These are phyloP conservation scores for Alternaria novae-zelandiae DNA, from an alignment of 2,329 filamentous ascomycete genomes.

Conservation along the genomic window DNA sequence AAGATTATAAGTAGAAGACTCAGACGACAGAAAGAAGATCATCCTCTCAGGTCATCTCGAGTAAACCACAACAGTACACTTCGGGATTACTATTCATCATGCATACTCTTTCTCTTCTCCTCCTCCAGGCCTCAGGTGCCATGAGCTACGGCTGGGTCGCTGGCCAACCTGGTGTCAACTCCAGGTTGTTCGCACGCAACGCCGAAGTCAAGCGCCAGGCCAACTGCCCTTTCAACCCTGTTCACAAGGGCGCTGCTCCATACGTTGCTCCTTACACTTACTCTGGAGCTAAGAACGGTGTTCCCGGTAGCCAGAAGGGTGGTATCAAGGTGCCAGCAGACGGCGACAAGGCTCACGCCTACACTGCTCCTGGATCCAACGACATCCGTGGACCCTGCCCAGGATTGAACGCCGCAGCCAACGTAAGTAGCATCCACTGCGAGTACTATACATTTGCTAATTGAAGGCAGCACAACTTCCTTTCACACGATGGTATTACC, in stretches of 20 bases:
- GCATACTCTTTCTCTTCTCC: conserved; percentile 22
- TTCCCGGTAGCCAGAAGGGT: conserved; percentile 50
- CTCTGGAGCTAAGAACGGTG: conserved; percentile 52
- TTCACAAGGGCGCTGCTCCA: conserved; percentile 30
- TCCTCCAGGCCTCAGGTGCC: conserved; percentile 22
- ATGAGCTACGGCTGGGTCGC: conserved; percentile 29
- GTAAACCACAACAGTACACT: neutral
- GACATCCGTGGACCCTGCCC: conserved; percentile 48
- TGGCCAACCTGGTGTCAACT: conserved; percentile 25
- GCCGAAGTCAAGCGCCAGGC: conserved; percentile 19
- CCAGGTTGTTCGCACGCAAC: conserved; percentile 17
- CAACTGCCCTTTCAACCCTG: conserved; percentile 30
- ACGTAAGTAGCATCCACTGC: conserved; percentile 20
- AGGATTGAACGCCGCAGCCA: conserved; percentile 52
- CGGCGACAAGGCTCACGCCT: conserved; percentile 45
- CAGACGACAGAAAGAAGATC: neutral
- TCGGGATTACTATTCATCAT: conserved; percentile 10
- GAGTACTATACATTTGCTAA: neutral
- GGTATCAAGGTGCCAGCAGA: conserved; percentile 54
- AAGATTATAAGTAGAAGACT: neutral
- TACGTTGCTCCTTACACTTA: conserved; percentile 44
- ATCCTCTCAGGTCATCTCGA: neutral
- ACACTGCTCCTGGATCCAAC: conserved; percentile 23
- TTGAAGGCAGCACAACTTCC: conserved; percentile 38
- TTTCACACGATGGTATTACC: conserved; percentile 52